Evolutionary conservation across 768 basidiomycete genomes (phyloP).

Genomic region (Kwoniella europaea): DNA sequence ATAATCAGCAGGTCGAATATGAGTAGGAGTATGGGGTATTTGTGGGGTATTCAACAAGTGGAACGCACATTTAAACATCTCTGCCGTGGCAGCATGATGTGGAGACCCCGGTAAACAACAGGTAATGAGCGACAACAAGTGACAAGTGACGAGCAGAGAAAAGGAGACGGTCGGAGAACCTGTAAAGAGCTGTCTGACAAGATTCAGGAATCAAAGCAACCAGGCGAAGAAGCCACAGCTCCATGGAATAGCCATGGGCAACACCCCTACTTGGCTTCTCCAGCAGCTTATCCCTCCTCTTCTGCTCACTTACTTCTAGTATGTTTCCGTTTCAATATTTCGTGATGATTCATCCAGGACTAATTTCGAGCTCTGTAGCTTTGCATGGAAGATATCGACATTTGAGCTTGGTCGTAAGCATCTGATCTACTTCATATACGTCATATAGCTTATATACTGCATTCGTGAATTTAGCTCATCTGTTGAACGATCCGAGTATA

Average conservation of each 20-base stretch:
- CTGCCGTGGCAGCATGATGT: neutral
- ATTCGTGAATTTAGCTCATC: no score
- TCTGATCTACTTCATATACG: neutral
- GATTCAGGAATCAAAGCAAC: no score
- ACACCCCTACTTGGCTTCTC: slow-evolving; percentile 17
- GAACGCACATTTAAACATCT: neutral
- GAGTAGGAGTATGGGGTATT: neutral
- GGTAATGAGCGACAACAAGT: no score
- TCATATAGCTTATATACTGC: no score
- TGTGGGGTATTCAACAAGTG: neutral
- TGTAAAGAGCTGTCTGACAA: no score
- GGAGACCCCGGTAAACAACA: slow-evolving; percentile 6
- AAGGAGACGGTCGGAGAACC: no score
- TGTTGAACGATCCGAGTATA: no score
- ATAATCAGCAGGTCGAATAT: no score
- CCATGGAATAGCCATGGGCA: neutral
- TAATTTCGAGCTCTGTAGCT: slow-evolving; percentile 9
- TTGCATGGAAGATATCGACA: slow-evolving; percentile 26
- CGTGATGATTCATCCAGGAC: no score
- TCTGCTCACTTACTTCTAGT: slow-evolving; percentile 50
- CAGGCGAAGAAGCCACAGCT: neutral
- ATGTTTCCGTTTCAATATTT: slow-evolving; percentile 10
- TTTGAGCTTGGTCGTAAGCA: slow-evolving; percentile 43
- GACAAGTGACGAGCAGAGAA: no score
- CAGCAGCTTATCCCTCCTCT: slow-evolving; percentile 49